Conservation (phyloP, 2,329 filamentous ascomycete genomes). For the Triangularia setosa region DNA sequence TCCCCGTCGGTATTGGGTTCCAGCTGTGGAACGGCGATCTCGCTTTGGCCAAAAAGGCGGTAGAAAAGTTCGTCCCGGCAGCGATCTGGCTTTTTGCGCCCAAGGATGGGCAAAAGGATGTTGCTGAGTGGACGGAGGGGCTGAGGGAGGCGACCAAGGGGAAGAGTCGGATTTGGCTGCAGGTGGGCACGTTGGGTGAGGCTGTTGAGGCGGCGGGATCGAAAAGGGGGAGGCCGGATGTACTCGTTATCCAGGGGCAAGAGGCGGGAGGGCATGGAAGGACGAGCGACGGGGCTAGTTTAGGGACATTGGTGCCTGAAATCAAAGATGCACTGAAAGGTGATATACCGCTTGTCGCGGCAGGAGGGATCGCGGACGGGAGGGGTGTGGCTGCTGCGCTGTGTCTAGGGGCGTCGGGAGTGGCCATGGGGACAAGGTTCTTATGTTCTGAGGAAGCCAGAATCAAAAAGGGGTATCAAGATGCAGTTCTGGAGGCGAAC, state of each 20-base stretch:
- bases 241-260: slow-evolving; percentile 48
- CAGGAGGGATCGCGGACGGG: slow-evolving; percentile 51
- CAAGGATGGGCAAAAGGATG: slow-evolving; percentile 32
- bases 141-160: slow-evolving; percentile 38
- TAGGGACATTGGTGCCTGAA: slow-evolving; percentile 49
- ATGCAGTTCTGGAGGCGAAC: slow-evolving; percentile 38
- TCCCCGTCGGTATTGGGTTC: slow-evolving; percentile 47
- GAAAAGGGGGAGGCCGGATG: slow-evolving; percentile 39
- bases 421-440: slow-evolving; percentile 61
- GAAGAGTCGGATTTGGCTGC: slow-evolving; percentile 48
- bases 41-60: slow-evolving; percentile 27
- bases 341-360: slow-evolving; percentile 45
- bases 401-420: slow-evolving; percentile 49
- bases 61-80: slow-evolving; percentile 32
- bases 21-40: slow-evolving; percentile 43
- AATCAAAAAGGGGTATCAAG: slow-evolving; percentile 38
- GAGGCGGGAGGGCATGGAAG: slow-evolving; percentile 54
- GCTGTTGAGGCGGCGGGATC: slow-evolving; percentile 38
- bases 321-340: slow-evolving; percentile 34
- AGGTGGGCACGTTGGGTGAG: slow-evolving; percentile 47
- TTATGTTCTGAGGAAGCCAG: slow-evolving; percentile 46
- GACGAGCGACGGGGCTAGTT: slow-evolving; percentile 39
- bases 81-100: slow-evolving; percentile 49
- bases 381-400: slow-evolving; percentile 48
- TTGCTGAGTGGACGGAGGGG: slow-evolving; percentile 42